Conservation (phyloP, 306 rosid species). For the Rubus parviflorus region DNA sequence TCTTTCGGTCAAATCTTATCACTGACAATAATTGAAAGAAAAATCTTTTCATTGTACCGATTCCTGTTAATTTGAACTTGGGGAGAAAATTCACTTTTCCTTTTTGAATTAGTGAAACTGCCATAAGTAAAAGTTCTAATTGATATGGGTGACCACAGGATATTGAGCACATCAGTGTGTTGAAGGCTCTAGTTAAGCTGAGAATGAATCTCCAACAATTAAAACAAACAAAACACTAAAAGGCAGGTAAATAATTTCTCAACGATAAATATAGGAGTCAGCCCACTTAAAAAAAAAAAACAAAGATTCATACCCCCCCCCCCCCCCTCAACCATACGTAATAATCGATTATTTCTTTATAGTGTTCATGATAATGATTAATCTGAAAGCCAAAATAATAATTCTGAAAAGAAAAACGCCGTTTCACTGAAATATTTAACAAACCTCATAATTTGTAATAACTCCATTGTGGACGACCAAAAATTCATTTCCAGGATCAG, state of each 20-base stretch:
- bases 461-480: constrained; percentile 95
- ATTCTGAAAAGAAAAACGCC: neutral
- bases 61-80: no score
- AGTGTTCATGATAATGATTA: neutral
- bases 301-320: neutral
- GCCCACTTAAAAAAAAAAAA: neutral
- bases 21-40: no score
- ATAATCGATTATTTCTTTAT: neutral
- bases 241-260: neutral
- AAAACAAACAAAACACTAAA: neutral
- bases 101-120: no score
- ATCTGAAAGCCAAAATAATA: neutral
- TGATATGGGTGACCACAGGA: neutral
- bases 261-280: neutral
- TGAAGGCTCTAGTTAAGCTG: neutral
- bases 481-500: constrained; percentile 76
- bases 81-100: no score
- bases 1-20: neutral
- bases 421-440: constrained; percentile 11
- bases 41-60: neutral
- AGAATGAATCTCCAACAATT: neutral
- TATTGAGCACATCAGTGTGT: neutral
- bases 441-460: constrained; percentile 86
- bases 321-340: neutral
- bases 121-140: neutral